Percentiles rank a stretch among this genome's conserved stretches.
These are phyloP conservation scores for Ephemerocybe angulata DNA, from an alignment of 768 basidiomycete genomes.

Conservation along the genomic window DNA sequence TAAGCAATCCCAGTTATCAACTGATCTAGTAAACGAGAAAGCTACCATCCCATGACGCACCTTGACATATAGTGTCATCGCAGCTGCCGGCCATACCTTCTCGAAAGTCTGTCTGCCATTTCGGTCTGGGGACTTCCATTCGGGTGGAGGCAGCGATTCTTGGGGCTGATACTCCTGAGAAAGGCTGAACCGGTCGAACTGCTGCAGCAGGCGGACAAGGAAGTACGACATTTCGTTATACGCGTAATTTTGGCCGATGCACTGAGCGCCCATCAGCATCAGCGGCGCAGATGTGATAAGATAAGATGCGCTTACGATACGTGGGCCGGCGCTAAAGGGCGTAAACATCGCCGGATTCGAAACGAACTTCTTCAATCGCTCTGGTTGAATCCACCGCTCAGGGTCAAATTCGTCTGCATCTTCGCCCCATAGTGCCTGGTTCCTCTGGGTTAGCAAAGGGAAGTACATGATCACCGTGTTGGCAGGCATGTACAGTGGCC, in stretches of 20 bases:
- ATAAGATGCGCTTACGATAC: slow-evolving; percentile 35
- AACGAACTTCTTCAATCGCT: slow-evolving; percentile 45
- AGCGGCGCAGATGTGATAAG: background rate
- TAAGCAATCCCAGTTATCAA: slow-evolving; percentile 15
- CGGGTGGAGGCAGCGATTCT: slow-evolving; percentile 56
- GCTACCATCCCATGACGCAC: slow-evolving; percentile 29
- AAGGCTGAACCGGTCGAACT: slow-evolving; percentile 56
- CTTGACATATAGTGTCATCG: slow-evolving; percentile 65
- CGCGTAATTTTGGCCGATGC: slow-evolving; percentile 71
- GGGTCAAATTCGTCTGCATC: slow-evolving; percentile 79
- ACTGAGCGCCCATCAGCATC: slow-evolving; percentile 34
- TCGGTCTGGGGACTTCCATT: slow-evolving; percentile 52
- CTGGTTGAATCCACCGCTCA: slow-evolving; percentile 69
- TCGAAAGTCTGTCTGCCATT: slow-evolving; percentile 53
- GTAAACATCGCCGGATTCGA: slow-evolving; percentile 66
- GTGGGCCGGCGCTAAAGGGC: slow-evolving; percentile 72
- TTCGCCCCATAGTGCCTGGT: slow-evolving; percentile 64
- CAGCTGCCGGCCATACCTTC: slow-evolving; percentile 57
- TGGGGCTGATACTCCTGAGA: slow-evolving; percentile 59
- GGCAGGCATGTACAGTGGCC: slow-evolving; percentile 57
- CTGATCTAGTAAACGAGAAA: background rate
- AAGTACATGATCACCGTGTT: slow-evolving; percentile 55
- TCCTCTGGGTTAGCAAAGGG: slow-evolving; percentile 64
- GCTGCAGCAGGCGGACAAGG: slow-evolving; percentile 63
- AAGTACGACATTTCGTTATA: slow-evolving; percentile 76